Conservation (phyloP, 176 grass and related monocot genomes). For the Calamus simplicifolius region DNA sequence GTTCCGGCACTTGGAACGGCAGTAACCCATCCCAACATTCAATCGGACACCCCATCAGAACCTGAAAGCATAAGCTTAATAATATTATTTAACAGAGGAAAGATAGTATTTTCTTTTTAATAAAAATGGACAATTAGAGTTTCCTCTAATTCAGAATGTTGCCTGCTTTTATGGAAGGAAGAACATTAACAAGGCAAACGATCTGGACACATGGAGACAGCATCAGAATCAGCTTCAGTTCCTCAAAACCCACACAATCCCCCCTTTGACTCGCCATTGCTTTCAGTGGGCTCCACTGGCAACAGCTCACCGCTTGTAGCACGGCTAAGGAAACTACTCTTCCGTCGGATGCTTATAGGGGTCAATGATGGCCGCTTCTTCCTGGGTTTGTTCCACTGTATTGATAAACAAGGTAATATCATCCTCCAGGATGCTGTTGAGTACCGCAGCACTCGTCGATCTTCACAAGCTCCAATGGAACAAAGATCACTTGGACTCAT, state of each 20-base stretch:
- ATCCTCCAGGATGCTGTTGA: constrained; percentile 90
- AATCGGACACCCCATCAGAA: no score
- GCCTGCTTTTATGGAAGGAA: no score
- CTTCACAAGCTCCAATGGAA: constrained; percentile 30
- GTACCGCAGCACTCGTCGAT: constrained; percentile 39
- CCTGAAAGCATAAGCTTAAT: no score
- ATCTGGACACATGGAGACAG: constrained; percentile 24
- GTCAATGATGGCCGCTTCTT: constrained; percentile 80
- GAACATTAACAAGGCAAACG: no score
- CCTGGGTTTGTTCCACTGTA: constrained; percentile 73
- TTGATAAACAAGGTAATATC: constrained; percentile 94
- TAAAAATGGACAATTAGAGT: no score
- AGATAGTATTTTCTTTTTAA: no score
- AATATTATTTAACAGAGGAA: no score
- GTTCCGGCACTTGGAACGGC: no score
- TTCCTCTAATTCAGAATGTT: no score
- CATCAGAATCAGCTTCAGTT: neutral
- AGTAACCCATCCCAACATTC: no score
- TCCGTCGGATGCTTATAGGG: constrained; percentile 60
- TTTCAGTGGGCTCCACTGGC: neutral
- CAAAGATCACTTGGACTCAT: constrained; percentile 79
- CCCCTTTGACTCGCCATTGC: neutral
- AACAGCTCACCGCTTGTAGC: constrained; percentile 46
- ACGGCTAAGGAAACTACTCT: constrained; percentile 62
- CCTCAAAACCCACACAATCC: neutral